Base-by-base conservation (phyloP, 768 basidiomycete species). In the Chalciporus sphaerocephalus region DNA sequence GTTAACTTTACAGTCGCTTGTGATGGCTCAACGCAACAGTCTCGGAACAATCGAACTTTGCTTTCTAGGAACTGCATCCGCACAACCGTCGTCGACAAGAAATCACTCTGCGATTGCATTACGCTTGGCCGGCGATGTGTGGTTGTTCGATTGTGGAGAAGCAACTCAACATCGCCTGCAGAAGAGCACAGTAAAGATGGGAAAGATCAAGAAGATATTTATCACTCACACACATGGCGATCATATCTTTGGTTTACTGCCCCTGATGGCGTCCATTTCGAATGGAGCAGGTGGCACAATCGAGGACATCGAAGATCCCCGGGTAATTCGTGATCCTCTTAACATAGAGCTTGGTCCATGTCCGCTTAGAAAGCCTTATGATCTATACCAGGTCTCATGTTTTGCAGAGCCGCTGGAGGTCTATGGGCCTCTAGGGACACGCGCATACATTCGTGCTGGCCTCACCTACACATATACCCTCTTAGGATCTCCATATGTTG, bases 161-260 rank as follows among this genome's bases (percentile, higher is more conserved):
- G 87, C 81, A 12, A 90, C 88, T 3, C 88, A 90, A 55, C 79
- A 85, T 56, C 87, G 81, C 54, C 54, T 91, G 4, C 86, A 89
- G 63, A 79, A 75, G 60, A 86, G 84, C 50, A 53, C 44, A 2
- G 73, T 92, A n/a, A 86, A 80, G 64, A 85, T 89, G 81, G 83
- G 87, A 23, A 83, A 65, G 58, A 83, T 92, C 38, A 74, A 78
- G 48, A 91, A 90, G 63, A 79, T 94, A 21, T 92, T 92, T 61
- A 81, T 93, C 48, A 92, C 92, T 1, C 92, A 94, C 66, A 86
- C 86, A 0, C 92, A 93, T 67, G 90, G 88, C 3, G 86, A 90
- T 64, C 87, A 92, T 61, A 85, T 90, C 20, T 86, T 87, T 59
- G 90, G 88, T 7, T 58, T 90, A 7, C 55, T 81, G 17, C 85